Conservation (phyloP, 78 protist species). For the Dictyostelium firmibasis region DNA sequence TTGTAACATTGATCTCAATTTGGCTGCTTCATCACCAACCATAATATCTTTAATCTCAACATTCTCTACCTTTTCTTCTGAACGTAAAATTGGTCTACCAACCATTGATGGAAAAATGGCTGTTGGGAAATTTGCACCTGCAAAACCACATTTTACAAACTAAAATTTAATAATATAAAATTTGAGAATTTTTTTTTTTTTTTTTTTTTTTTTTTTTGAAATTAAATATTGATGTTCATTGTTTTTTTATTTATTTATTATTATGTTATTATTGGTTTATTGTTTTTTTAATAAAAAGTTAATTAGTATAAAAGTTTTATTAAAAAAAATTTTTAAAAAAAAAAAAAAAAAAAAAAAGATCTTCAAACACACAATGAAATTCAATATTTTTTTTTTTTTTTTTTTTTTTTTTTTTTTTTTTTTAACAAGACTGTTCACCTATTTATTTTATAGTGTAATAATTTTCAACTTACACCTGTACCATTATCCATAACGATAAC, state of each 20-base stretch:
- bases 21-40: slow-evolving; percentile 98
- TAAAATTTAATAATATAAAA: neutral
- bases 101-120: slow-evolving; percentile 98
- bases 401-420: too few relatives aligned
- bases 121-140: slow-evolving; percentile 98
- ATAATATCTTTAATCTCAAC: slow-evolving; percentile 95
- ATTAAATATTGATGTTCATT: neutral
- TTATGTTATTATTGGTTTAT: too few relatives aligned
- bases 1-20: slow-evolving; percentile 91
- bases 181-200: neutral
- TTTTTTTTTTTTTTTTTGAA: neutral
- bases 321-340: too few relatives aligned
- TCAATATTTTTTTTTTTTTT: too few relatives aligned
- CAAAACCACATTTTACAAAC: slow-evolving; percentile 99
- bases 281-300: too few relatives aligned
- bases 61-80: slow-evolving; percentile 90
- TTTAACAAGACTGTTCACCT: too few relatives aligned
- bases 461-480: slow-evolving; percentile 90
- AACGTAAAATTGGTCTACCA: slow-evolving; percentile 98
- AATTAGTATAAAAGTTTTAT: too few relatives aligned
- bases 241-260: too few relatives aligned
- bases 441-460: too few relatives aligned
- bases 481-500: slow-evolving; percentile 98
- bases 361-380: too few relatives aligned
- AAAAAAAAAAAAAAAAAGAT: too few relatives aligned